These are phyloP conservation scores for Takashimella koratensis DNA, from an alignment of 1,284 basidiomycete species.

Conservation along the genomic window DNA sequence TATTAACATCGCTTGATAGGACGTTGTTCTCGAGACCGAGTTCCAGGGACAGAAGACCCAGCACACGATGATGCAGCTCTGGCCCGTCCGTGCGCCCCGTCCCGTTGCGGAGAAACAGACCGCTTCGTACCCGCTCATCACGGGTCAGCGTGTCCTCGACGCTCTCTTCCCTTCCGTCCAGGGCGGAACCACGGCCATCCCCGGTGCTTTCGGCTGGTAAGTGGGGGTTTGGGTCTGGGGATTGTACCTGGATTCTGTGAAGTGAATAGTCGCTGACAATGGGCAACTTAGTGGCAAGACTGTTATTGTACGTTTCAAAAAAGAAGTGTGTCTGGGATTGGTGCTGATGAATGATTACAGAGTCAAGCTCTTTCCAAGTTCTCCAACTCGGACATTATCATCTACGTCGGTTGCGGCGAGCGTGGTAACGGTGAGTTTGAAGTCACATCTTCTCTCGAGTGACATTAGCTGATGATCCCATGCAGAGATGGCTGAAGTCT, in stretches of 20 bases:
- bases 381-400: conserved; percentile 99
- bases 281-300: conserved; percentile 84
- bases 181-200: conserved; percentile 98
- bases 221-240: too few species aligned
- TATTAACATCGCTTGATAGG: conserved; percentile 56
- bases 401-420: conserved; percentile 97
- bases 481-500: conserved; percentile 90
- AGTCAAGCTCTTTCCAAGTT: conserved; percentile 90
- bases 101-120: conserved; percentile 93
- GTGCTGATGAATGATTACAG: conserved; percentile 7
- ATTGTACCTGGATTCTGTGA: too few species aligned
- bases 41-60: conserved; percentile 93
- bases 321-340: too few species aligned
- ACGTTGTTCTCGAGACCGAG: conserved; percentile 93
- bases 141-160: conserved; percentile 95
- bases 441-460: conserved; percentile 6
- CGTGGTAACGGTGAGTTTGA: conserved; percentile 74
- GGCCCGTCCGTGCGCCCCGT: conserved; percentile 97
- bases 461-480: conserved; percentile 19
- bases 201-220: conserved; percentile 92
- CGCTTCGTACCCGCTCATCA: conserved; percentile 86
- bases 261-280: too few species aligned
- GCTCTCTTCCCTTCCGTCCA: conserved; percentile 98
- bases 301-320: conserved; percentile 71
- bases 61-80: conserved; percentile 95